A percentile compares a stretch with the other conserved stretches of the same genome.
Evolutionary conservation across 2,329 filamentous ascomycete genomes (phyloP).

Genomic region (Trichoderma simmonsii): DNA sequence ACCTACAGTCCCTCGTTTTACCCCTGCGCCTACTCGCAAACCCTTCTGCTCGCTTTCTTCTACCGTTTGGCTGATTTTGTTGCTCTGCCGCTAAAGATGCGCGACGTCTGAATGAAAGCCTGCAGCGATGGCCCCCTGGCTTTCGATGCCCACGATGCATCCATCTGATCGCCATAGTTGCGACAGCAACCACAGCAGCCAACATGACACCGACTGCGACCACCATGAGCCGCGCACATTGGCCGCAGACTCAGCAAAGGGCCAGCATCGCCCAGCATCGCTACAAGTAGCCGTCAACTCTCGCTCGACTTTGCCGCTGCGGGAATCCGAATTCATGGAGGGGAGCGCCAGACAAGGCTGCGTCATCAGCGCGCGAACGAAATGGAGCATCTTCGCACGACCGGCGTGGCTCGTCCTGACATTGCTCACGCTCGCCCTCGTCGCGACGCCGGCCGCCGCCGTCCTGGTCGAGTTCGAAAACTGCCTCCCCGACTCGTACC

Average conservation of each 20-base stretch:
- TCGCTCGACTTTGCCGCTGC: not conserved
- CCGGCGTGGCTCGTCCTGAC: slow-evolving; percentile 34
- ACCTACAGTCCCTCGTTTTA: slow-evolving; percentile 14
- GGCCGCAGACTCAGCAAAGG: not conserved
- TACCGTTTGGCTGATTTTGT: not conserved
- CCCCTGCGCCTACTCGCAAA: not conserved
- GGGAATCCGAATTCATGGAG: not conserved
- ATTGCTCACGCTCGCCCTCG: slow-evolving; percentile 36
- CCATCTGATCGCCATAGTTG: slow-evolving; percentile 19
- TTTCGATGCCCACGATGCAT: slow-evolving; percentile 18
- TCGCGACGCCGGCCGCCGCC: slow-evolving; percentile 49
- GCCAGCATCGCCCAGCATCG: not conserved
- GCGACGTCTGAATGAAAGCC: slow-evolving; percentile 24
- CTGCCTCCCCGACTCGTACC: slow-evolving; percentile 65
- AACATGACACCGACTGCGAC: not conserved
- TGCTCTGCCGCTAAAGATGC: slow-evolving; percentile 23
- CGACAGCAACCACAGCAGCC: not conserved
- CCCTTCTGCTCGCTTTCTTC: not conserved
- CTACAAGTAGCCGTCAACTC: not conserved
- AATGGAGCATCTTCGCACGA: not conserved
- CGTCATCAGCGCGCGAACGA: slow-evolving; percentile 12
- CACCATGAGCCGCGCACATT: slow-evolving; percentile 11
- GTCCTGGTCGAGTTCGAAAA: slow-evolving; percentile 78
- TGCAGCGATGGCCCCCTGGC: slow-evolving; percentile 18
- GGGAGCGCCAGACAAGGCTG: not conserved